These are phyloP conservation scores for Pterulicium gracile DNA, from an alignment of 1,284 basidiomycete genomes.

Conservation along the genomic window DNA sequence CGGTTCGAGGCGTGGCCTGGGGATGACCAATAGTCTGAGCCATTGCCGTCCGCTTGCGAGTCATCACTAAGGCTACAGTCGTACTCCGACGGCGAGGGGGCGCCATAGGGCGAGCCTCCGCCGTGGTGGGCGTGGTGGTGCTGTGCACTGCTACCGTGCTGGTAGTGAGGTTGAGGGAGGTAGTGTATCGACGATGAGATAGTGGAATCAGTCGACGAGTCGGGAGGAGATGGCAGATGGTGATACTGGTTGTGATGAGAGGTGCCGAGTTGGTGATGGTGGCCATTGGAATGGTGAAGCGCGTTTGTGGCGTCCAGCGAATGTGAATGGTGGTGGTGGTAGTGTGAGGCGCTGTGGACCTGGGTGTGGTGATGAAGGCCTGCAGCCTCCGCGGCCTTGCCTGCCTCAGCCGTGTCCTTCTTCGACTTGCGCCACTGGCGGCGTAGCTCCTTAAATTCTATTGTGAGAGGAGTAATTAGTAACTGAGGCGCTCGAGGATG, in stretches of 20 bases:
- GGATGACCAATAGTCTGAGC: conserved; percentile 8
- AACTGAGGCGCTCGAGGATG: conserved; percentile 4
- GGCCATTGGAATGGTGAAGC: not conserved
- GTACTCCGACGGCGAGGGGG: not conserved
- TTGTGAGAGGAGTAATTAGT: conserved; percentile 9
- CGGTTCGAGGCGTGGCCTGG: conserved; percentile 17
- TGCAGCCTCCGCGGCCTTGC: not conserved
- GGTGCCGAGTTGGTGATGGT: too few species aligned
- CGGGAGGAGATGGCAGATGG: not conserved
- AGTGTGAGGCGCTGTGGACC: not conserved
- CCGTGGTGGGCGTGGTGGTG: not conserved
- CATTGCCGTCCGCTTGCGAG: not conserved
- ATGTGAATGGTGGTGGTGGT: not conserved
- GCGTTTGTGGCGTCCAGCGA: not conserved
- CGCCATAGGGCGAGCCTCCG: too few species aligned
- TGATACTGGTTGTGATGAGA: too few species aligned
- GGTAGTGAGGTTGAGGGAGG: too few species aligned
- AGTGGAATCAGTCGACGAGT: too few species aligned
- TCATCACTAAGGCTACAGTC: not conserved
- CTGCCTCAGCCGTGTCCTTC: conserved; percentile 50
- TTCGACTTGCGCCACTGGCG: conserved; percentile 93
- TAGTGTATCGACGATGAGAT: too few species aligned
- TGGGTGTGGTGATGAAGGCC: not conserved
- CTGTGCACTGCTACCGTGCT: too few species aligned
- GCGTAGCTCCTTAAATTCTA: conserved; percentile 96